These are phyloP conservation scores for Mortierella sp. DNA, from an alignment of 371 early-diverging fungal genomes.

Conservation along the genomic window DNA sequence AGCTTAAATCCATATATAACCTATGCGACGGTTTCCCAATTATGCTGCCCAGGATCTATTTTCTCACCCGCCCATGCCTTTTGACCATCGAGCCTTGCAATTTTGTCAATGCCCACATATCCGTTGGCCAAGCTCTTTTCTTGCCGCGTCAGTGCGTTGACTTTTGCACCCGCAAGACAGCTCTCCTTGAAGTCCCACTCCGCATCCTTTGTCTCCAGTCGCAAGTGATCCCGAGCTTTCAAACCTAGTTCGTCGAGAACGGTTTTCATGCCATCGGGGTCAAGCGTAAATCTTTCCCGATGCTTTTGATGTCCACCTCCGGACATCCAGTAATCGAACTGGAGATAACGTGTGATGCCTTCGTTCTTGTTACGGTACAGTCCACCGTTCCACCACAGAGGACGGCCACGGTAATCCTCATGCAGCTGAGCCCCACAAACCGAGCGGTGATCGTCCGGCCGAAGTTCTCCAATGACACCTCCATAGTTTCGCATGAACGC, in stretches of 20 bases:
- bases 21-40: conserved; percentile 42
- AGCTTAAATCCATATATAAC: too few species aligned
- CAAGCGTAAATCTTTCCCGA: conserved; percentile 28
- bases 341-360: conserved; percentile 54
- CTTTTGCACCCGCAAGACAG: conserved; percentile 23
- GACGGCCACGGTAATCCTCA: conserved; percentile 54
- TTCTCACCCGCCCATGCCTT: conserved; percentile 1
- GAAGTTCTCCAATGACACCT: conserved; percentile 69
- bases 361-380: conserved; percentile 62
- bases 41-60: conserved; percentile 22
- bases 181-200: conserved; percentile 36
- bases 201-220: conserved; percentile 18
- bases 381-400: conserved; percentile 68
- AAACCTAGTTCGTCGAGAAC: conserved; percentile 7
- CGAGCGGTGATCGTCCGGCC: conserved; percentile 57
- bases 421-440: conserved; percentile 70
- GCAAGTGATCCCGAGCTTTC: conserved; percentile 10
- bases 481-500: conserved; percentile 65
- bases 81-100: conserved; percentile 16
- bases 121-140: conserved; percentile 28
- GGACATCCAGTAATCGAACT: conserved; percentile 55
- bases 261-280: neutral
- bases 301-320: conserved; percentile 51
- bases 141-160: neutral
- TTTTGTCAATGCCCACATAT: conserved; percentile 21